phyloP scores from a whole-genome alignment of 345 rosid genomes.

The Eucalyptus microcorys region DNA sequence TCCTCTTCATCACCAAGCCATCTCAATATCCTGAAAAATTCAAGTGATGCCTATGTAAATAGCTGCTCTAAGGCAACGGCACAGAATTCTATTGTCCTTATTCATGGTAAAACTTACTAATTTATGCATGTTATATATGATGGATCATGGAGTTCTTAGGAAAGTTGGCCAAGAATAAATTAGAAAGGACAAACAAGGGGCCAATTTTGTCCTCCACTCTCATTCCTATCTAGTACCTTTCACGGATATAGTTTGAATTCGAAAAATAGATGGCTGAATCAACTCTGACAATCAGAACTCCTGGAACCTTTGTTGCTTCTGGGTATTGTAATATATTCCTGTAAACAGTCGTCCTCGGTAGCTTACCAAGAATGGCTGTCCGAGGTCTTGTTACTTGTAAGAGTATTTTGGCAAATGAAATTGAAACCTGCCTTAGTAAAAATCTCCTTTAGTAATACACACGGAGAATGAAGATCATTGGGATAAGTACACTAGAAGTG shows the following conservation, averaged over 20 bases:
- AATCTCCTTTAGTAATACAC: neutral
- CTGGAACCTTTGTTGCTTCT: conserved; percentile 56
- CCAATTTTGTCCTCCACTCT: neutral
- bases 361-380: conserved; percentile 66
- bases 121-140: neutral
- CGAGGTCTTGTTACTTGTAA: conserved; percentile 82
- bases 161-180: neutral
- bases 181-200: neutral
- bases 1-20: conserved; percentile 72
- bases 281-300: conserved; percentile 59
- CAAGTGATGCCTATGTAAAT: neutral
- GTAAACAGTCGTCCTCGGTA: conserved; percentile 55
- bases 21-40: conserved; percentile 49
- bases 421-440: conserved; percentile 33
- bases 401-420: conserved; percentile 75
- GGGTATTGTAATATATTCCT: conserved; percentile 66
- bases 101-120: neutral
- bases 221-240: conserved; percentile 28
- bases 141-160: neutral
- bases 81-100: neutral
- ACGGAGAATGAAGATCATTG: neutral
- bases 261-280: conserved; percentile 84
- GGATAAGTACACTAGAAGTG: too few species aligned
- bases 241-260: conserved; percentile 65
- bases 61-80: neutral